Conservation (phyloP, 306 rosid species). For the Adenanthera pavonina region DNA sequence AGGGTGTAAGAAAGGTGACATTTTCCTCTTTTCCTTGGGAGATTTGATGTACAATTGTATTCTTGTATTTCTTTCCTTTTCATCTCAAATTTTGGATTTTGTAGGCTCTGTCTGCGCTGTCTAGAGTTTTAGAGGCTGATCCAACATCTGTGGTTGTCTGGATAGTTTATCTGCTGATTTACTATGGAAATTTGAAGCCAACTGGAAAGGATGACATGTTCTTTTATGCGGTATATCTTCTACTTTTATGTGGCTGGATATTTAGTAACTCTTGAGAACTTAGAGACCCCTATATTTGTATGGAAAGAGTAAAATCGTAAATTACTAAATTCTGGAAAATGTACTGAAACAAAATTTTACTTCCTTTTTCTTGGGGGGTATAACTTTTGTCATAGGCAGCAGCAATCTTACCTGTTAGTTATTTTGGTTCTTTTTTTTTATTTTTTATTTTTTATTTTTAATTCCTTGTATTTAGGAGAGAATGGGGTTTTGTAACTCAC, state of each 20-base stretch:
- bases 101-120: constrained; percentile 82
- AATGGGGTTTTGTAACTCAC: too few species aligned
- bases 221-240: constrained; percentile 82
- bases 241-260: constrained; percentile 38
- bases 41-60: constrained; percentile 31
- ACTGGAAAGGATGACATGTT: constrained; percentile 89
- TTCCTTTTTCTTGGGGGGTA: not conserved
- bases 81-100: constrained; percentile 42
- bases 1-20: constrained; percentile 79
- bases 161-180: constrained; percentile 80
- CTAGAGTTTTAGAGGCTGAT: constrained; percentile 81
- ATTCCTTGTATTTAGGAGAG: too few species aligned
- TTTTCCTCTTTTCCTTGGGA: constrained; percentile 19
- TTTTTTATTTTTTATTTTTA: too few species aligned
- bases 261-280: constrained; percentile 21
- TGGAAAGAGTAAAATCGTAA: constrained; percentile 25
- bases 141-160: constrained; percentile 70
- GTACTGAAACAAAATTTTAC: constrained; percentile 11
- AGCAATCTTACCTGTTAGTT: constrained; percentile 25
- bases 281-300: constrained; percentile 21
- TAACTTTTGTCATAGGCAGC: constrained; percentile 25
- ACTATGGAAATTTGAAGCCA: constrained; percentile 66
- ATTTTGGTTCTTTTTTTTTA: not conserved
- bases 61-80: constrained; percentile 18
- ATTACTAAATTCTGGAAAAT: constrained; percentile 11